Evolutionary conservation across 2,329 filamentous ascomycete genomes (phyloP).

Genomic region (Colletotrichum gigasporum): DNA sequence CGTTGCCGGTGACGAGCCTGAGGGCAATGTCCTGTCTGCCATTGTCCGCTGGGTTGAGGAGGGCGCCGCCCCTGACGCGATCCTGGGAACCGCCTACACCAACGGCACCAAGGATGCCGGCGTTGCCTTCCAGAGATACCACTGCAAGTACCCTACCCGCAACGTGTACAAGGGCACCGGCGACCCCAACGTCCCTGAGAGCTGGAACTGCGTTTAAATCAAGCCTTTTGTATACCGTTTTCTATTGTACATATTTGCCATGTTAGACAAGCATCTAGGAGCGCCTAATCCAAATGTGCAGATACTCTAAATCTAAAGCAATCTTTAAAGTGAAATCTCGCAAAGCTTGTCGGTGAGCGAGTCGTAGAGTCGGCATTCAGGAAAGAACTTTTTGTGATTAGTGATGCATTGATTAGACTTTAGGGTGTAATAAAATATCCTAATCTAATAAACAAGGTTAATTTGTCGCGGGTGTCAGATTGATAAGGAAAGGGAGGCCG

Average conservation of each 20-base stretch:
- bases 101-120: slow-evolving; percentile 36
- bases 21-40: slow-evolving; percentile 40
- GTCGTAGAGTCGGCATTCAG: too few relatives aligned
- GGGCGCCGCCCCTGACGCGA: slow-evolving; percentile 38
- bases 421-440: too few relatives aligned
- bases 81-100: slow-evolving; percentile 46
- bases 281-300: not conserved
- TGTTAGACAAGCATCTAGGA: not conserved
- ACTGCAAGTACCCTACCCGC: slow-evolving; percentile 45
- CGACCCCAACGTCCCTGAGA: slow-evolving; percentile 28
- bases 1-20: slow-evolving; percentile 38
- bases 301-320: too few relatives aligned
- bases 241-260: not conserved
- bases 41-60: slow-evolving; percentile 43
- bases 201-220: slow-evolving; percentile 31
- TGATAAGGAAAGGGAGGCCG: too few relatives aligned
- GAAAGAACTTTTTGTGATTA: too few relatives aligned
- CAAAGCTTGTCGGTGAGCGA: too few relatives aligned
- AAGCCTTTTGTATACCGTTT: not conserved
- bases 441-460: too few relatives aligned
- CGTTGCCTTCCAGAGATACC: slow-evolving; percentile 42
- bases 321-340: too few relatives aligned
- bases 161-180: slow-evolving; percentile 40
- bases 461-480: too few relatives aligned
- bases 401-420: too few relatives aligned